A percentile compares a stretch with the other conserved stretches of the same genome.
Conservation (phyloP, 2,329 filamentous ascomycete species). For the Fonsecaea multimorphosa region DNA sequence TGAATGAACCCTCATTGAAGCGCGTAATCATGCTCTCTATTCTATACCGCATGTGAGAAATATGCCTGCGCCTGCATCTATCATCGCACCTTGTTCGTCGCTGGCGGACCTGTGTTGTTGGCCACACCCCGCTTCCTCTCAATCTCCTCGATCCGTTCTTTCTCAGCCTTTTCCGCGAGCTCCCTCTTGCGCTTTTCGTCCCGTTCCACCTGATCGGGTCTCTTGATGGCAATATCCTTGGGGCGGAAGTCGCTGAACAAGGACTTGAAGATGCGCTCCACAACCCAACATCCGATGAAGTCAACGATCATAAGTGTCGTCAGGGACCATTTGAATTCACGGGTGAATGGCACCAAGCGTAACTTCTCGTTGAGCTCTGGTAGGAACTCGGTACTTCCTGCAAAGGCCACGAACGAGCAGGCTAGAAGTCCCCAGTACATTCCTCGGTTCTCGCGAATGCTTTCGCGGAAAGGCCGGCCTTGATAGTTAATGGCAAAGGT, state of each 20-base stretch:
- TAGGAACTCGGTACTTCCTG: constrained; percentile 91
- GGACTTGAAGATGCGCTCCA: constrained; percentile 84
- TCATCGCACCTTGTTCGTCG: not conserved
- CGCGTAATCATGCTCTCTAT: not conserved
- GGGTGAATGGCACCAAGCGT: constrained; percentile 86
- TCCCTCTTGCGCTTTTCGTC: constrained; percentile 73
- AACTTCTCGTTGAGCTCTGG: constrained; percentile 94
- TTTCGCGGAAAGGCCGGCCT: constrained; percentile 95
- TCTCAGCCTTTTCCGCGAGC: constrained; percentile 53
- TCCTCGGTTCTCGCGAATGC: constrained; percentile 90
- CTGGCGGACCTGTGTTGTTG: constrained; percentile 26
- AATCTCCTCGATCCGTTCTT: constrained; percentile 39
- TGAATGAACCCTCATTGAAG: not conserved
- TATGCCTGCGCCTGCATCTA: not conserved
- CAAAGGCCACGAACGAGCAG: constrained; percentile 88
- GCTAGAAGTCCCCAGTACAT: constrained; percentile 98
- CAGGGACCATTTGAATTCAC: constrained; percentile 87
- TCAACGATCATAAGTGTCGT: constrained; percentile 85
- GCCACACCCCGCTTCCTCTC: constrained; percentile 38
- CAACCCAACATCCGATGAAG: constrained; percentile 82
- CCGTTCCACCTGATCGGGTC: constrained; percentile 82
- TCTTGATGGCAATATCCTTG: constrained; percentile 86
- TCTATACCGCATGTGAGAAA: not conserved
- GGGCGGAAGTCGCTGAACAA: constrained; percentile 90
- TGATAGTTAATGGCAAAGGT: constrained; percentile 99